These are phyloP conservation scores for Theileria annulata DNA, from an alignment of 169 alveolate species.

Conservation along the genomic window DNA sequence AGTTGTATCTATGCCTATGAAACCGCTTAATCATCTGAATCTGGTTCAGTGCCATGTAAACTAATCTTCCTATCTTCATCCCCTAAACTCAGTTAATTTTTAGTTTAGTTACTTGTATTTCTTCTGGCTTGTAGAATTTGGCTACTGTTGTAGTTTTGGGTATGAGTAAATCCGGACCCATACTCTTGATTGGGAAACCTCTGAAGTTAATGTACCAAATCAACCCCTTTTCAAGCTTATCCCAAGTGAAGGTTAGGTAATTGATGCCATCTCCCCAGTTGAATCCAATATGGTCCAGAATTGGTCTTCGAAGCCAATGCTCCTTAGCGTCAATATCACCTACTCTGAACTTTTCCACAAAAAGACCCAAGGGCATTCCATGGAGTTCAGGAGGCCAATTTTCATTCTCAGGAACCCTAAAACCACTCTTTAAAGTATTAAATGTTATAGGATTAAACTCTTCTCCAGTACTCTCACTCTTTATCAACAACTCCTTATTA, in stretches of 20 bases:
- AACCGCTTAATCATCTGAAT: constrained; percentile 43
- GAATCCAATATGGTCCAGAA: constrained; percentile 67
- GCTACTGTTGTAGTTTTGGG: constrained; percentile 61
- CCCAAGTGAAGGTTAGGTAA: constrained; percentile 75
- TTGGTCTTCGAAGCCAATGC: constrained; percentile 69
- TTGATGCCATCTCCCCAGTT: constrained; percentile 71
- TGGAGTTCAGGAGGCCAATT: constrained; percentile 67
- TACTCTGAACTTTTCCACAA: constrained; percentile 51
- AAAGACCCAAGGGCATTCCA: constrained; percentile 74
- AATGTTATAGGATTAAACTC: constrained; percentile 58
- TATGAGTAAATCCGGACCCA: constrained; percentile 55
- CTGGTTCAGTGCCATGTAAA: constrained; percentile 62
- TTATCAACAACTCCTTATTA: constrained; percentile 50
- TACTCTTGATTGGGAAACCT: constrained; percentile 23
- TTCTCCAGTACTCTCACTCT: constrained; percentile 31
- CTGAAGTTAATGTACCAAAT: constrained; percentile 59
- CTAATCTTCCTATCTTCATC: constrained; percentile 55
- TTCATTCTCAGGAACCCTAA: constrained; percentile 51
- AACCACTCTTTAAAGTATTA: constrained; percentile 35
- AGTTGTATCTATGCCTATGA: constrained; percentile 60
- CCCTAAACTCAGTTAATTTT: constrained; percentile 42
- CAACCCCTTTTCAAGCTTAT: constrained; percentile 57
- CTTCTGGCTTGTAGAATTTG: constrained; percentile 71
- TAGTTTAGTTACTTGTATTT: constrained; percentile 57
- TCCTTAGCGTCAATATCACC: constrained; percentile 76